Percentiles rank a stretch among this genome's conserved stretches.
Conservation (phyloP, 108 stramenopile species). For the Nitzschia sp. region DNA sequence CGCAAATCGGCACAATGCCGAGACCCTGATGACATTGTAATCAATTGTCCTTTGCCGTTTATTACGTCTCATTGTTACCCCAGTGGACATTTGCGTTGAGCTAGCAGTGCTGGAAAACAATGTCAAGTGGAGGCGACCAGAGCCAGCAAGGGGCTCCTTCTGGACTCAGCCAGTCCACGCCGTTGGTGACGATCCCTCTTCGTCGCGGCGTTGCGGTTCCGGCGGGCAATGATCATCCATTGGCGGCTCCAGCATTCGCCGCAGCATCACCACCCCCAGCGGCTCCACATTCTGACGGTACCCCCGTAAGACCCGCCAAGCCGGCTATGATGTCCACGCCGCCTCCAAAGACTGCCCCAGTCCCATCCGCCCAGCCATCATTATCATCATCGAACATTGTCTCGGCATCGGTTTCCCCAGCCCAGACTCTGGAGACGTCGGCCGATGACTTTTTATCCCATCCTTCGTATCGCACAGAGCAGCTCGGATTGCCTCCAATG, state of each 20-base stretch:
- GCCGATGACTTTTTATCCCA: slow-evolving; percentile 52
- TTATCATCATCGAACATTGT: background rate
- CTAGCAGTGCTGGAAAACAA: too few species aligned
- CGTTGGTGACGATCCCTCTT: slow-evolving; percentile 16
- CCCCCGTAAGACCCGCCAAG: background rate
- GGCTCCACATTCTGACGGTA: background rate
- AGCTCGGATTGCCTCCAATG: slow-evolving; percentile 18
- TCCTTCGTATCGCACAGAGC: slow-evolving; percentile 29
- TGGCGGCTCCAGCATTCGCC: slow-evolving; percentile 8
- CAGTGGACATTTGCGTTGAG: too few species aligned
- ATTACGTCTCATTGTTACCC: too few species aligned
- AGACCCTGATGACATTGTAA: too few species aligned
- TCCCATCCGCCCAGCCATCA: background rate
- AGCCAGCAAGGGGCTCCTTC: background rate
- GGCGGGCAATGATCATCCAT: slow-evolving; percentile 39
- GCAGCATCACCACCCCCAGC: slow-evolving; percentile 1
- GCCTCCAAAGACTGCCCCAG: background rate
- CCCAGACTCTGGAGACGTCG: slow-evolving; percentile 30
- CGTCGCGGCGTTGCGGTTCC: slow-evolving; percentile 5
- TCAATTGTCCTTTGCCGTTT: too few species aligned
- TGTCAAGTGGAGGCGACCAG: background rate
- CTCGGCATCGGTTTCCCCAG: slow-evolving; percentile 5
- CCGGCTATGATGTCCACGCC: background rate
- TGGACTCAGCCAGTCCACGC: slow-evolving; percentile 1
- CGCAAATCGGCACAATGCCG: too few species aligned